Base-by-base conservation (phyloP, 2,329 filamentous ascomycete genomes). In the Arthrobotrys sphaeroides region DNA sequence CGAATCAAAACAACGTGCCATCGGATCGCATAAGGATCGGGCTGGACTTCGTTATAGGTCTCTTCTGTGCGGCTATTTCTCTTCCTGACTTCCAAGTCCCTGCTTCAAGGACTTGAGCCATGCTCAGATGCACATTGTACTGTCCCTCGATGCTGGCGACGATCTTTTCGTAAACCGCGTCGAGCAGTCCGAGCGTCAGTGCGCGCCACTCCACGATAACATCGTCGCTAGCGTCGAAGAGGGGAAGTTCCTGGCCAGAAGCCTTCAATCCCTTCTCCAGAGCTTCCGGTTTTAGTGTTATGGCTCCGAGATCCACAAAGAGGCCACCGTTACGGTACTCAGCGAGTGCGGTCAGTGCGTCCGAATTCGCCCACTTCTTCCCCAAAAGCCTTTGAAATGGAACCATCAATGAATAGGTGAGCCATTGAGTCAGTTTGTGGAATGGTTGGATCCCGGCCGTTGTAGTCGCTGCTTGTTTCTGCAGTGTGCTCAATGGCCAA, bases 371-470 rank as follows among this genome's bases (percentile, higher is more conserved):
- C 82, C 95, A 95, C 78, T 92, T 89, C 74, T 96, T 89, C 68
- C 91, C 88, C 79, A 96, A 88, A 22, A 97, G 83, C 78, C 89
- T 91, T 72, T 90, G 88, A 90, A 97, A 95, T 0, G 93, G 93
- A 28, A 93, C 90, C 91, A 96, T 96, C 68, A 97, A 87, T 1
- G 93, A 96, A 83, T 97, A 97, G 53, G 91, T 92, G 65, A 97
- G 89, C 94, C 94, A 97, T 83, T 97, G 93, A 0, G 93, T 96
- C 31, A 96, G 87, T 83, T 96, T 97, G 85, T 97, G 94, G 84
- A 97, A 96, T 0, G 93, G 93, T 3, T 86, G 84, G 10, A 87
- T 87, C 16, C 77, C 76, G 10, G 64, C 72, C 16, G 78, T 53
- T 38, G 36, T 33, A 18, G 10, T 47, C 47, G 26, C 16, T 16